Evolutionary conservation across 495 filamentous ascomycete species (phyloP).

Genomic region (Neurospora sp.): DNA sequence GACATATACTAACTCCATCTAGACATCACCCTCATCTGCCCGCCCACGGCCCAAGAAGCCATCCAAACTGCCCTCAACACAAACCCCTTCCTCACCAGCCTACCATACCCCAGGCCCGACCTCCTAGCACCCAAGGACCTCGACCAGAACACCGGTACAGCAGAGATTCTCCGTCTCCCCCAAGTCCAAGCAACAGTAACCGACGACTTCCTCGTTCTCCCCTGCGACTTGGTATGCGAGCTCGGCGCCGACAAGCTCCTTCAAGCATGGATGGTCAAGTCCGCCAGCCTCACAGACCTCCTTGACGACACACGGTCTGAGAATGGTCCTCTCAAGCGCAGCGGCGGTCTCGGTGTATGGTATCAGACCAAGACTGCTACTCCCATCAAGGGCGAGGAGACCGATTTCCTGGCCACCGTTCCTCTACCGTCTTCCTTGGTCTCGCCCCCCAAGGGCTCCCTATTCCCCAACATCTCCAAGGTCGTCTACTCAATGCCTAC

Average conservation of each 20-base stretch:
- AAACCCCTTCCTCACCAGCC: slow-evolving; percentile 75
- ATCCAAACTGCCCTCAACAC: slow-evolving; percentile 71
- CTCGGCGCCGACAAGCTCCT: slow-evolving; percentile 69
- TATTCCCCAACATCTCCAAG: slow-evolving; percentile 52
- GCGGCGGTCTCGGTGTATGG: slow-evolving; percentile 77
- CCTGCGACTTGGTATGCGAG: slow-evolving; percentile 91
- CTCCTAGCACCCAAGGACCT: slow-evolving; percentile 64
- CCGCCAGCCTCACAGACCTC: slow-evolving; percentile 50
- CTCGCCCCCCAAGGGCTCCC: slow-evolving; percentile 45
- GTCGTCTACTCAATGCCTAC: slow-evolving; percentile 70
- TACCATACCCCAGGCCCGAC: slow-evolving; percentile 63
- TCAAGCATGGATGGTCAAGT: slow-evolving; percentile 86
- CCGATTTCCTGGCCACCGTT: slow-evolving; percentile 74
- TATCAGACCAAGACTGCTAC: slow-evolving; percentile 73
- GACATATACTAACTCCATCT: not conserved
- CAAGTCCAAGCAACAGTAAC: slow-evolving; percentile 62
- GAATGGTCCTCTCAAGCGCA: slow-evolving; percentile 30
- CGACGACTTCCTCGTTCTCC: slow-evolving; percentile 79
- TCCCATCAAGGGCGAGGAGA: slow-evolving; percentile 77
- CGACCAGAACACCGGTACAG: slow-evolving; percentile 72
- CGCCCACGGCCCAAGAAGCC: slow-evolving; percentile 59
- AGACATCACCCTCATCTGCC: slow-evolving; percentile 81
- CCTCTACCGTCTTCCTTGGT: slow-evolving; percentile 48
- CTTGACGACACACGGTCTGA: slow-evolving; percentile 17
- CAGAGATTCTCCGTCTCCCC: slow-evolving; percentile 74